These are phyloP conservation scores for Tuctoria greenei DNA, from an alignment of 176 grass and related monocot genomes.

Conservation along the genomic window DNA sequence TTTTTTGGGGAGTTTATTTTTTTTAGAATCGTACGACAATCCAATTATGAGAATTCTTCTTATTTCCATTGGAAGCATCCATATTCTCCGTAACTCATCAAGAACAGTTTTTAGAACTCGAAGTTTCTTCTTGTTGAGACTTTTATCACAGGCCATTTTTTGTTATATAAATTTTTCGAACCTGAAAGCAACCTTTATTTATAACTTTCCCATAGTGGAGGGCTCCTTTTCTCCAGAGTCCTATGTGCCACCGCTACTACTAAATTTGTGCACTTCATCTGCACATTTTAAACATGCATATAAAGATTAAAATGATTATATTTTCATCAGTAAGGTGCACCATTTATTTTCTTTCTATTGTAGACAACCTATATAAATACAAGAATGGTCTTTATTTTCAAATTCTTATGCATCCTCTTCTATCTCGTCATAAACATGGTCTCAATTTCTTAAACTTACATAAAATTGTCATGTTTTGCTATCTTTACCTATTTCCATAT, in stretches of 20 bases:
- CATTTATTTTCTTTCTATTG: neutral
- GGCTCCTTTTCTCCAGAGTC: constrained; percentile 34
- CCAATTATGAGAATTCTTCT: constrained; percentile 23
- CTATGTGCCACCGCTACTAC: neutral
- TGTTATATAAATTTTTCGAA: neutral
- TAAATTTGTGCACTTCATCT: neutral
- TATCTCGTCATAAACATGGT: neutral
- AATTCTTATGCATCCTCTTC: neutral
- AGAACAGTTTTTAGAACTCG: neutral
- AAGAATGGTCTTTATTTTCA: neutral
- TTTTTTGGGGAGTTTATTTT: neutral
- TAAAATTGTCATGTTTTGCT: neutral
- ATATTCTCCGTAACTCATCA: neutral
- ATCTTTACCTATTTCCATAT: constrained; percentile 7
- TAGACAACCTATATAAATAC: neutral
- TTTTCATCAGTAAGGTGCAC: neutral
- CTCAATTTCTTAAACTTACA: neutral
- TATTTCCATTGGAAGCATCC: constrained; percentile 9
- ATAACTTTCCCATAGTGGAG: constrained; percentile 39
- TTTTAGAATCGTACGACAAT: neutral
- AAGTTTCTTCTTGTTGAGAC: neutral
- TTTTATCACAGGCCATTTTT: constrained; percentile 13
- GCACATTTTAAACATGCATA: constrained; percentile 45
- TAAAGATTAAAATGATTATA: constrained; percentile 21
- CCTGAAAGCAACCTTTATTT: neutral